Evolutionary conservation across 331 rosid genomes (phyloP).

Genomic region (Acacia concinna): DNA sequence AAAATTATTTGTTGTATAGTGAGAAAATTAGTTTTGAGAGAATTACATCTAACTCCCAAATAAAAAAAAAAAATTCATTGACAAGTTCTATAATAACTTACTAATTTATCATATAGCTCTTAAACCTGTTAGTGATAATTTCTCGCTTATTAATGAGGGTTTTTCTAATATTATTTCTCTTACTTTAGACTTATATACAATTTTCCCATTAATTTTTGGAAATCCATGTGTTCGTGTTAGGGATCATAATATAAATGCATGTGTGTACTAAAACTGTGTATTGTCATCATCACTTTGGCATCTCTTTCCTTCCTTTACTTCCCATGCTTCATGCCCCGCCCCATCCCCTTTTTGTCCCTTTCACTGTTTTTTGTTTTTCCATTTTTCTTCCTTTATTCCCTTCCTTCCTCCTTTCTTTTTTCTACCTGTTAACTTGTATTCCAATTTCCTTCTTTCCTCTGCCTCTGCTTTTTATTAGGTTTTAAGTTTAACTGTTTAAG

Average conservation of each 20-base stretch:
- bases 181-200: too few species aligned
- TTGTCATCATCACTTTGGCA: slow-evolving; percentile 22
- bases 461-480: background rate
- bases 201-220: slow-evolving; percentile 24
- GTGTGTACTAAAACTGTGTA: slow-evolving; percentile 13
- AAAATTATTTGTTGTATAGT: slow-evolving; percentile 15
- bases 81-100: too few species aligned
- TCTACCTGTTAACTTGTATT: background rate
- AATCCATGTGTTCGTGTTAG: slow-evolving; percentile 20
- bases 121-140: too few species aligned
- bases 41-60: too few species aligned
- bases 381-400: background rate
- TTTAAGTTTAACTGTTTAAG: background rate
- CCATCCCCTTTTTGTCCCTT: slow-evolving; percentile 38
- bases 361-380: background rate
- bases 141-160: too few species aligned
- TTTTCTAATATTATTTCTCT: too few species aligned
- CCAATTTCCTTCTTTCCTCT: background rate
- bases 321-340: slow-evolving; percentile 38
- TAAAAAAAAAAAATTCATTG: too few species aligned
- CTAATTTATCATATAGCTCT: too few species aligned
- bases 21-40: too few species aligned
- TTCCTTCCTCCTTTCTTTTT: background rate
- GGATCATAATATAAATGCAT: slow-evolving; percentile 24
- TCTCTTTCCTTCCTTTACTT: slow-evolving; percentile 17